A percentile compares a stretch with the other conserved stretches of the same genome.
Evolutionary conservation across 2,329 filamentous ascomycete species (phyloP).

Genomic region (Trichoderma sp.): DNA sequence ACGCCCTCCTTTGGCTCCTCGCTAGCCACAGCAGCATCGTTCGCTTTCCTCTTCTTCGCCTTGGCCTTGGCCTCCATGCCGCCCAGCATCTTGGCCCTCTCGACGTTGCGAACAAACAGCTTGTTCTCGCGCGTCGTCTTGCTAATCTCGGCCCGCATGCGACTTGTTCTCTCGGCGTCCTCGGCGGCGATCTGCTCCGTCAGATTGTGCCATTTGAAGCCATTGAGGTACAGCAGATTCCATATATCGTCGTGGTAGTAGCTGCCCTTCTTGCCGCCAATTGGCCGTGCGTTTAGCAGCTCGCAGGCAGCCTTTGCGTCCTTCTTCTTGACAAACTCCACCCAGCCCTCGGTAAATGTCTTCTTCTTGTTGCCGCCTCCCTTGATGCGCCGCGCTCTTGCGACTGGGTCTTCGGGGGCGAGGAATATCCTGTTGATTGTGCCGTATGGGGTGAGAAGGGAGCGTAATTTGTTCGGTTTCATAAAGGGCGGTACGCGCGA

Average conservation of each 20-base stretch:
- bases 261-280: slow-evolving; percentile 81
- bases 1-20: slow-evolving; percentile 34
- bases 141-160: slow-evolving; percentile 77
- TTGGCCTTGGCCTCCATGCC: slow-evolving; percentile 65
- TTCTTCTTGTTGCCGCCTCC: slow-evolving; percentile 82
- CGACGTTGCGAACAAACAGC: slow-evolving; percentile 77
- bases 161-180: slow-evolving; percentile 75
- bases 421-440: slow-evolving; percentile 78
- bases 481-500: slow-evolving; percentile 87
- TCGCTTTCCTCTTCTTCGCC: slow-evolving; percentile 46
- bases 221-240: slow-evolving; percentile 79
- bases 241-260: slow-evolving; percentile 88
- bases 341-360: slow-evolving; percentile 83
- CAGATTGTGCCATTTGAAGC: slow-evolving; percentile 79
- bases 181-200: slow-evolving; percentile 81
- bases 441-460: slow-evolving; percentile 75
- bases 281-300: slow-evolving; percentile 74
- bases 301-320: slow-evolving; percentile 79
- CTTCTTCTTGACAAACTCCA: slow-evolving; percentile 76
- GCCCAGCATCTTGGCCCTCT: slow-evolving; percentile 77
- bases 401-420: slow-evolving; percentile 71
- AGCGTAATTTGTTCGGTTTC: slow-evolving; percentile 78
- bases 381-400: slow-evolving; percentile 68
- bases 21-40: slow-evolving; percentile 33
- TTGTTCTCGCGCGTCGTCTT: slow-evolving; percentile 79